phyloP scores from a whole-genome alignment of 768 basidiomycete genomes.

The Auricularia cornea region DNA sequence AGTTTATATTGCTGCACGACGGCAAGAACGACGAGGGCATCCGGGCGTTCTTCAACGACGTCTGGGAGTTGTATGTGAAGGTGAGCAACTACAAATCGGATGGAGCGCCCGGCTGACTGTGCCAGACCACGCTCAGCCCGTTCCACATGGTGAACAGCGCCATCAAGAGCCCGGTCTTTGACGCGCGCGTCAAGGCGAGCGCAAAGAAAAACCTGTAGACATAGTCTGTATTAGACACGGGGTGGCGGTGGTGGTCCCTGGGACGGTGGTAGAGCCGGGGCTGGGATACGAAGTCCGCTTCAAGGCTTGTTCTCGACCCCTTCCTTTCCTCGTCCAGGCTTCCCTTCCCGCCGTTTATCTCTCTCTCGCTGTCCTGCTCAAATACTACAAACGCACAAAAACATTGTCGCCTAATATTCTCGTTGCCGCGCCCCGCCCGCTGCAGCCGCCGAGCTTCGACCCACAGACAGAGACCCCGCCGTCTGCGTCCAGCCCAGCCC shows the following conservation, averaged over 20 bases:
- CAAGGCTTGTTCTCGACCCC: neutral
- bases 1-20: constrained; percentile 91
- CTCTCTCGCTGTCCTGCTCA: constrained; percentile 9
- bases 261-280: neutral
- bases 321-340: neutral
- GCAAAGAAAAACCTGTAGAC: constrained; percentile 74
- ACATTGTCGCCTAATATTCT: constrained; percentile 2
- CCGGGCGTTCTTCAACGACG: constrained; percentile 81
- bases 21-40: constrained; percentile 97
- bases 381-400: constrained; percentile 3
- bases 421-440: neutral
- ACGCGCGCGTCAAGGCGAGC: constrained; percentile 71
- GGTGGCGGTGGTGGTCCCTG: no score
- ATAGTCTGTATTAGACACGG: neutral
- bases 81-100: constrained; percentile 32
- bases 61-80: constrained; percentile 98
- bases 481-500: neutral
- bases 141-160: constrained; percentile 86
- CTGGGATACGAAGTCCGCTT: neutral
- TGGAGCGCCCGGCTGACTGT: neutral
- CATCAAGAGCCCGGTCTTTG: constrained; percentile 76
- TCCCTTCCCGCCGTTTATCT: constrained; percentile 7
- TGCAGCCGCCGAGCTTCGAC: neutral
- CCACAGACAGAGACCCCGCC: neutral
- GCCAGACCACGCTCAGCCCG: constrained; percentile 83